Evolutionary conservation across 2,329 filamentous ascomycete species (phyloP).

Genomic region (Teratosphaeria zuluensis): DNA sequence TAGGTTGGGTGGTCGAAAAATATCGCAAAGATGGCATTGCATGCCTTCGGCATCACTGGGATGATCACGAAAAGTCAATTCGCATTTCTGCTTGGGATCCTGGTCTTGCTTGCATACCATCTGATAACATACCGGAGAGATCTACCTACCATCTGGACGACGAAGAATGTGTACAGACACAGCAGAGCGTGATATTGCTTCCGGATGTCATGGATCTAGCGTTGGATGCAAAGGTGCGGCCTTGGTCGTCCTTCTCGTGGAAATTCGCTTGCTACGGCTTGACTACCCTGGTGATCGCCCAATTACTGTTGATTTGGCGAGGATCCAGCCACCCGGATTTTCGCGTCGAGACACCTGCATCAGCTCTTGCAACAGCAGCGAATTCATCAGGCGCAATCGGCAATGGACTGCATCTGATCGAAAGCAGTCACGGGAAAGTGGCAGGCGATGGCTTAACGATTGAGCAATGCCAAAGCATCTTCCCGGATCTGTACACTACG

Average conservation of each 20-base stretch:
- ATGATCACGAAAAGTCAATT: no score
- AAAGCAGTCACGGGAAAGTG: not conserved
- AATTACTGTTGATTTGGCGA: not conserved
- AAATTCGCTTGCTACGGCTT: not conserved
- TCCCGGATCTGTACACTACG: not conserved
- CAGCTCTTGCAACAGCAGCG: not conserved
- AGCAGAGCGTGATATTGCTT: not conserved
- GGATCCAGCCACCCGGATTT: not conserved
- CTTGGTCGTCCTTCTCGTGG: not conserved
- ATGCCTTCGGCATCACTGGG: no score
- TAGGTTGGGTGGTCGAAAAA: no score
- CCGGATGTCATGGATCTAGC: not conserved
- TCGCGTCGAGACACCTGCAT: not conserved
- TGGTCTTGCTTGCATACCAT: no score
- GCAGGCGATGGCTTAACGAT: not conserved
- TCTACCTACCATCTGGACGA: no score
- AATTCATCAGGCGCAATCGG: not conserved
- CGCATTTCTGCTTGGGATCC: no score
- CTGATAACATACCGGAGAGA: no score
- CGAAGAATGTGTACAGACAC: not conserved
- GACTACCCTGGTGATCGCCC: not conserved
- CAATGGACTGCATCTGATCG: not conserved
- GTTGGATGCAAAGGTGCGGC: not conserved
- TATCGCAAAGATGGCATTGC: no score
- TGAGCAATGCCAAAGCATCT: not conserved